A percentile compares a stretch with the other conserved stretches of the same genome.
Evolutionary conservation across 2,329 filamentous ascomycete species (phyloP).

Genomic region (Didymella pinodella): DNA sequence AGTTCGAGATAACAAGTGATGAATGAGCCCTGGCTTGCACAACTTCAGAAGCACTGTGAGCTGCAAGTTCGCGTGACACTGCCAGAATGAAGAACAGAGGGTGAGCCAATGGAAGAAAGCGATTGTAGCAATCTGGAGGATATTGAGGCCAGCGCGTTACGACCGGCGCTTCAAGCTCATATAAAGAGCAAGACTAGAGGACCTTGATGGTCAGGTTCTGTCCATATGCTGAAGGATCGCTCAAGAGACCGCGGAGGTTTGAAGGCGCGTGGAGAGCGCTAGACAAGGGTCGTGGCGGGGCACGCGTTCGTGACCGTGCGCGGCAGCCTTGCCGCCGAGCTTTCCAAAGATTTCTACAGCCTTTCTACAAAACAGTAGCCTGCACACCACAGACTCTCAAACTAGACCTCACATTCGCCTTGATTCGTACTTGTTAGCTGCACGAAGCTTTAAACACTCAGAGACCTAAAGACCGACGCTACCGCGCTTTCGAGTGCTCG

Average conservation of each 20-base stretch:
- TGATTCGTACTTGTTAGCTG: background rate
- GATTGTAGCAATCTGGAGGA: background rate
- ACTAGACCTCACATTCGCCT: too few species aligned
- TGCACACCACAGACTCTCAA: background rate
- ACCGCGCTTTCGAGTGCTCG: background rate
- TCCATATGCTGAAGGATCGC: background rate
- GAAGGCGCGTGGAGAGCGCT: constrained; percentile 3
- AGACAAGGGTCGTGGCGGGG: constrained; percentile 14
- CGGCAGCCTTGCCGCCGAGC: constrained; percentile 18
- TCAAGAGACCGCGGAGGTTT: background rate
- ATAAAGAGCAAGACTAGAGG: background rate
- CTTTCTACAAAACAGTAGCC: background rate
- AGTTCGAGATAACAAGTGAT: background rate
- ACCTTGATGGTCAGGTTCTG: constrained; percentile 9
- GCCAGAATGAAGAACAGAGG: background rate
- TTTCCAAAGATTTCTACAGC: constrained; percentile 18
- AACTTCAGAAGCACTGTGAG: background rate
- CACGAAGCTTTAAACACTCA: background rate
- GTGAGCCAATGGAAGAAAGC: background rate
- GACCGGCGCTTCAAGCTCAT: background rate
- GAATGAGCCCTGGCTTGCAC: background rate
- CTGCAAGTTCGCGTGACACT: background rate
- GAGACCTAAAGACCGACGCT: background rate
- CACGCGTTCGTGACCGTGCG: constrained; percentile 15
- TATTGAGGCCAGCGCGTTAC: too few species aligned